These are phyloP conservation scores for Crassisporium funariophilum DNA, from an alignment of 768 basidiomycete species.

Conservation along the genomic window DNA sequence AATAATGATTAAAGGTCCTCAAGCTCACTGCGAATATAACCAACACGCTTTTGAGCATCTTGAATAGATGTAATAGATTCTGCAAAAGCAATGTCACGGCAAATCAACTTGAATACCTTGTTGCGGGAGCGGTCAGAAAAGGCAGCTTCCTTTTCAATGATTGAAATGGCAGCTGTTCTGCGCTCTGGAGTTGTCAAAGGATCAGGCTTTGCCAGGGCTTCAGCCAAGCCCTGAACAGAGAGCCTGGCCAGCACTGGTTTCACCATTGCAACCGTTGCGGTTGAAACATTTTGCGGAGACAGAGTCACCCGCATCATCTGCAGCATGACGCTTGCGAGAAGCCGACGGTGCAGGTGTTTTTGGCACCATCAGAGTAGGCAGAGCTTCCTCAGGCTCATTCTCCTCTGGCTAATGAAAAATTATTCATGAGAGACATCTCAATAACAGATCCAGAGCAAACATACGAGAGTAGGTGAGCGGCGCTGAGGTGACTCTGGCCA, in stretches of 20 bases:
- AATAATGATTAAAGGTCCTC: background rate
- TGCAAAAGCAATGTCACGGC: slow-evolving; percentile 17
- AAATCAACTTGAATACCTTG: slow-evolving; percentile 16
- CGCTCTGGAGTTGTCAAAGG: slow-evolving; percentile 10
- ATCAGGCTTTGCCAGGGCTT: slow-evolving; percentile 11
- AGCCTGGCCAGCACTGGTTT: background rate
- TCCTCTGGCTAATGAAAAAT: background rate
- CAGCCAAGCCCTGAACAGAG: slow-evolving; percentile 18
- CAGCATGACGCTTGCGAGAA: slow-evolving; percentile 8
- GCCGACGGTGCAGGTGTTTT: background rate
- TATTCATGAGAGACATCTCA: background rate
- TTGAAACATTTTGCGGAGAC: slow-evolving; percentile 1
- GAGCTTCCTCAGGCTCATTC: background rate
- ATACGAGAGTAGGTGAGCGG: background rate
- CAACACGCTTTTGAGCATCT: slow-evolving; percentile 12
- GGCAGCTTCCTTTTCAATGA: slow-evolving; percentile 20
- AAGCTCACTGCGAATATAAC: slow-evolving; percentile 12
- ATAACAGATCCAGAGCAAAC: background rate
- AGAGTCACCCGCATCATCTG: slow-evolving; percentile 10
- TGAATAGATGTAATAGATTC: slow-evolving; percentile 15
- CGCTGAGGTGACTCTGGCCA: background rate
- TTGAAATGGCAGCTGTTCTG: slow-evolving; percentile 13
- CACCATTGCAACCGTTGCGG: background rate
- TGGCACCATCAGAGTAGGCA: background rate
- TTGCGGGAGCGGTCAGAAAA: slow-evolving; percentile 19